Evolutionary conservation across 2,329 filamentous ascomycete species (phyloP).

Genomic region (Stemphylium lycopersici): DNA sequence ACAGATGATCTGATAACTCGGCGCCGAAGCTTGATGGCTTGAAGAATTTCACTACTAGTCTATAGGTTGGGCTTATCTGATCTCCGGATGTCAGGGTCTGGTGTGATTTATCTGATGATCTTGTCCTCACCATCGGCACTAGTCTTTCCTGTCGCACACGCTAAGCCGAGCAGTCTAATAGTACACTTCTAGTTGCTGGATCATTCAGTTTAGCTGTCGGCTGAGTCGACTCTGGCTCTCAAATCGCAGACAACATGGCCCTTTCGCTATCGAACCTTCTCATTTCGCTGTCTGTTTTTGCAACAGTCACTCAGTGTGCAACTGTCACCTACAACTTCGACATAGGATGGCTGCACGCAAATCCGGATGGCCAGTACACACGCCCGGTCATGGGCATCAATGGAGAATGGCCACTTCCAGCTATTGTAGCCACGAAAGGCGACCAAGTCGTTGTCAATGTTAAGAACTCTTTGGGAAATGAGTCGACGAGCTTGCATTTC

Average conservation of each 20-base stretch:
- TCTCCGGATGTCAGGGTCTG: constrained; percentile 9
- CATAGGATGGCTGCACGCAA: constrained; percentile 61
- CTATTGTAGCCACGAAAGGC: constrained; percentile 75
- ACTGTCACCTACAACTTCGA: constrained; percentile 60
- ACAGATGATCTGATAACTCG: constrained; percentile 35
- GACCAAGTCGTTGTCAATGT: constrained; percentile 74
- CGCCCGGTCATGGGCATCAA: constrained; percentile 72
- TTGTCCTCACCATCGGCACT: constrained; percentile 4
- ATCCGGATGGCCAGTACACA: constrained; percentile 59
- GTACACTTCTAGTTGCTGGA: constrained; percentile 1
- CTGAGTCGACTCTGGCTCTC: constrained; percentile 10
- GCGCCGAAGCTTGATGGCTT: constrained; percentile 6
- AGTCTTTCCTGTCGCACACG: neutral
- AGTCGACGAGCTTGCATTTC: constrained; percentile 73
- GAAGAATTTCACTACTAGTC: constrained; percentile 2
- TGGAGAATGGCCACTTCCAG: constrained; percentile 73
- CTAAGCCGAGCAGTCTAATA: neutral
- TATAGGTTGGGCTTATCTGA: constrained; percentile 30
- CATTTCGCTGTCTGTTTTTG: constrained; percentile 40
- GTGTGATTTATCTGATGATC: constrained; percentile 5
- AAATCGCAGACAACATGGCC: constrained; percentile 46
- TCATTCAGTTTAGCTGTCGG: constrained; percentile 3
- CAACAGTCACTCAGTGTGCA: constrained; percentile 25
- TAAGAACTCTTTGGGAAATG: constrained; percentile 69
- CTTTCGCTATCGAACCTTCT: constrained; percentile 54